These are phyloP conservation scores for Delonix regia DNA, from an alignment of 306 rosid species.

Conservation along the genomic window DNA sequence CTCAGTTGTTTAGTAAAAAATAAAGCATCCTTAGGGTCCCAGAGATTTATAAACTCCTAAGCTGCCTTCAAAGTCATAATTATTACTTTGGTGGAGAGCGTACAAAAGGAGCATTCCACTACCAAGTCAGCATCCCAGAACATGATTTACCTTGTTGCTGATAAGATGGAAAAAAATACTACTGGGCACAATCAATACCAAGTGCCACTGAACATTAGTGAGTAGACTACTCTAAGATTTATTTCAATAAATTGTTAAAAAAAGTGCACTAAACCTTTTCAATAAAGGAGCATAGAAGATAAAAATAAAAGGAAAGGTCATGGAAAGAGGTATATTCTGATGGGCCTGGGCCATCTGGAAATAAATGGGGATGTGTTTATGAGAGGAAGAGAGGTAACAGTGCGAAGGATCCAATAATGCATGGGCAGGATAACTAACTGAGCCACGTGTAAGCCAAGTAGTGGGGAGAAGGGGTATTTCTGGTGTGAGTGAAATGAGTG, in stretches of 20 bases:
- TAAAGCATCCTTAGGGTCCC: background rate
- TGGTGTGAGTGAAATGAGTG: no score
- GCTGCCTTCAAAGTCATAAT: background rate
- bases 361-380: no score
- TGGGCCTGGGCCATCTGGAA: no score
- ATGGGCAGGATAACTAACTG: no score
- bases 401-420: no score
- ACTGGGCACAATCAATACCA: background rate
- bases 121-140: background rate
- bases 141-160: background rate
- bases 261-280: background rate
- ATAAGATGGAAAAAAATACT: background rate
- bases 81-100: background rate
- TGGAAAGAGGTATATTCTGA: background rate
- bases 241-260: background rate
- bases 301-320: background rate
- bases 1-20: background rate
- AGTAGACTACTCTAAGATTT: background rate
- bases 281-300: background rate
- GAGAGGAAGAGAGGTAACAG: no score
- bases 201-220: background rate
- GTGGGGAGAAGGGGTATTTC: no score
- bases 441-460: no score
- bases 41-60: background rate
- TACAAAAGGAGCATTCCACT: background rate